Base-by-base conservation (phyloP, 768 basidiomycete species). In the Galerina sulciceps region DNA sequence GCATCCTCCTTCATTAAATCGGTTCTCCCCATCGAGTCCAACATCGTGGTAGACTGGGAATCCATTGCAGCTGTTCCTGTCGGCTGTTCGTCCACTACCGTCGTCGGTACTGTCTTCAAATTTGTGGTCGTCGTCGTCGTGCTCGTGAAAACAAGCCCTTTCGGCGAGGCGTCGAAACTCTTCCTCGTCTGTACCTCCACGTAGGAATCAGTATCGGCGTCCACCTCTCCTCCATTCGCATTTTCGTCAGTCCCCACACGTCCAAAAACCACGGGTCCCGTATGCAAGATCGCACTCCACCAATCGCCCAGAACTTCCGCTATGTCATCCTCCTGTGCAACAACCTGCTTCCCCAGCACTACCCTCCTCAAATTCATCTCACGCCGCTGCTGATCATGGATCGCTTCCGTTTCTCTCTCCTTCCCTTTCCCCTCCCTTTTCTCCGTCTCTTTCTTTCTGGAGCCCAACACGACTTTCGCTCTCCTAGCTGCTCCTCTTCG, bases 91-190 rank as follows among this genome's bases (percentile, higher is more conserved):
- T 36, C 42, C 14, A 44, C 50, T 9, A n/a, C 22, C 6, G 26
- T 45, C 15, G 26, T 51, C 18, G 57, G 26, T 5, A 36, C 35
- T 34, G 14, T n/a, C 34, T 49, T 49, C 47, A 26, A 11, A 14
- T 48, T 48, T 17, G 18, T 35, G n/a, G 35, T 3, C 18, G 61
- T 43, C 8, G 63, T 54, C 9, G 51, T 65, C 20, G 65, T 55
- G 17, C 49, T 67, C 20, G 64, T 65, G 31, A 64, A 68, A 3
- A 75, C 64, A 48, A 76, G 36, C 1, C 73, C 75, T 47, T 68
- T 70, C 44, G 67, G 46, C 1, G 71, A 74, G 5, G 70, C 61
- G n/a, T 66, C 63, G 5, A 67, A 50, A 13, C 42, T 66, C 17
- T 60, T 67, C 15, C 53, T 60, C 45, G 60, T 60, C 35, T 62